phyloP scores from a whole-genome alignment of 2,329 filamentous ascomycete species.

The Sarocladiaceae sp. region DNA sequence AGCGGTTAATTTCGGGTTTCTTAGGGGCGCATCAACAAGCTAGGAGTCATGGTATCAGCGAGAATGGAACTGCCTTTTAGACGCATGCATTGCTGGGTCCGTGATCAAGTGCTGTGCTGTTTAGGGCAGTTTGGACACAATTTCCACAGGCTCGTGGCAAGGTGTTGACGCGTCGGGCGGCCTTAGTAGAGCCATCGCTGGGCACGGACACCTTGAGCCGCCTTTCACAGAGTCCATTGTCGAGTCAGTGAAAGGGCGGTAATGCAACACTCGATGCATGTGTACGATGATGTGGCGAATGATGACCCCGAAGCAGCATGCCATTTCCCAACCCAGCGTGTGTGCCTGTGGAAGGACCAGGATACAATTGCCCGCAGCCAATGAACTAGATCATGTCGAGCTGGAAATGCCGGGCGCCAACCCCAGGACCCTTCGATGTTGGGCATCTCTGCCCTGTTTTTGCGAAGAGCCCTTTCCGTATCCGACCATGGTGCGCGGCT shows the following conservation, averaged over 20 bases:
- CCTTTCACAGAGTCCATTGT: no score
- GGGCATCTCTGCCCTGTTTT: conserved; percentile 6
- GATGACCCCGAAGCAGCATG: neutral
- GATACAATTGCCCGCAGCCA: neutral
- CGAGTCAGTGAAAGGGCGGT: no score
- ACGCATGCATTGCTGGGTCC: no score
- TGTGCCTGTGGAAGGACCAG: neutral
- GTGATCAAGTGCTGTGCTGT: no score
- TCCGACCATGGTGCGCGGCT: conserved; percentile 4
- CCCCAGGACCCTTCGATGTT: neutral
- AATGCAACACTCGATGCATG: neutral
- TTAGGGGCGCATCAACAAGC: no score
- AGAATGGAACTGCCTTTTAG: no score
- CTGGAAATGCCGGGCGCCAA: neutral
- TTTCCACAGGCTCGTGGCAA: neutral
- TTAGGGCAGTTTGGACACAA: no score
- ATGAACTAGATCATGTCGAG: neutral
- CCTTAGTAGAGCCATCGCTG: neutral
- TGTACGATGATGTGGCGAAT: neutral
- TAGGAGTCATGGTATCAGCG: neutral
- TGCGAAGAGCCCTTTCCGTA: neutral
- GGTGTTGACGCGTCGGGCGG: neutral
- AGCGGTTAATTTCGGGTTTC: no score
- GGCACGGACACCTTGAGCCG: no score
- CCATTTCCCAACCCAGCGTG: neutral